Evolutionary conservation across 2,329 filamentous ascomycete genomes (phyloP), one percentile per base, ranked within the genome.

Genomic region (Pestalotiopsis sp.): DNA sequence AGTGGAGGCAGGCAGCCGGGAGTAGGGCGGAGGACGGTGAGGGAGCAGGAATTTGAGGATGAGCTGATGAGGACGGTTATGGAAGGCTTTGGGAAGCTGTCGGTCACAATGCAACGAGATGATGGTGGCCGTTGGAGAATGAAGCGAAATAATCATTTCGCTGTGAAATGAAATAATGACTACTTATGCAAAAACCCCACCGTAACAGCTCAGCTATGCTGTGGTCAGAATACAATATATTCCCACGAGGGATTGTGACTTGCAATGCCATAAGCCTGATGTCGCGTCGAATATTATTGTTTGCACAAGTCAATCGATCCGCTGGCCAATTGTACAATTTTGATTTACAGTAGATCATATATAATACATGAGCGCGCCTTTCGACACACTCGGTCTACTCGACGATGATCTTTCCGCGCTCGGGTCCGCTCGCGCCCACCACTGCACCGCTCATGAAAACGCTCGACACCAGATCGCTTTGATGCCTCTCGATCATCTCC

Each of bases 401-500:
- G 59, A 79, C 76, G 59, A 79, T 66, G 12, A 79, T 72, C 52
- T 74, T 69, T 4, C 76, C 77, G 31, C 73, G 76, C 63, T 72
- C 69, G 4, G 73, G 70, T 36, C 58, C 59, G 20, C 6, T 72
- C 6, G 27, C 11, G 9, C n/a, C 45, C 31, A 72, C 71, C 13
- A 74, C 41, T 12, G 68, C 25, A n/a, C 84, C 83, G 41, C 83
- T 78, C 70, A 88, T 76, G 39, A 80, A 80, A n/a, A 88, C 77
- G 65, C 78, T 80, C 73, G 82, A 82, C 66, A 85, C 79, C 69
- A 92, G 76, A 78, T 94, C 92, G 76, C 87, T 91, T 83, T 91
- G 87, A 76, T 97, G 94, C 73, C 86, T 82, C 77, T 85, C 82
- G 76, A 98, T 86, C 78, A 98, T 89, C 78, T 89, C 86, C 79